Percentiles rank a stretch among this genome's conserved stretches.
Conservation (phyloP, 176 grass and related monocot genomes). For the Bonia amplexicaulis region DNA sequence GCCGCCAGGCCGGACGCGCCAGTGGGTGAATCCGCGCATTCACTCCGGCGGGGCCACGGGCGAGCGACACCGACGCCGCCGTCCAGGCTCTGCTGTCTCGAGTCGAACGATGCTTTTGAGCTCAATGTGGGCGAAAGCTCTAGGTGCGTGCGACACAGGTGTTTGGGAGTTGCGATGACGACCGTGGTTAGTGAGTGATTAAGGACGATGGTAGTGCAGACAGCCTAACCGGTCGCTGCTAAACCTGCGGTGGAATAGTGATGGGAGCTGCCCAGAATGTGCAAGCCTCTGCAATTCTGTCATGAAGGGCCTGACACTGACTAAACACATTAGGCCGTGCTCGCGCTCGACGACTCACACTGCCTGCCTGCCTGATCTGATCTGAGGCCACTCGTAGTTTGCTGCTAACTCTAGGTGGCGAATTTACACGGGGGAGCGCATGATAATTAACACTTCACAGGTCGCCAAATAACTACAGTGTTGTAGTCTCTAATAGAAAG, state of each 20-base stretch:
- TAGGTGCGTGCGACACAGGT: background rate
- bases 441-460: background rate
- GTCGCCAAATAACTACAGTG: background rate
- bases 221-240: background rate
- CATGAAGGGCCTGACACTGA: background rate
- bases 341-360: background rate
- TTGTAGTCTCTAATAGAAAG: background rate
- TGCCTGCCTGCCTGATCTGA: background rate
- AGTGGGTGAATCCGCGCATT: slow-evolving; percentile 12
- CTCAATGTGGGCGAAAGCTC: background rate
- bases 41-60: slow-evolving; percentile 13
- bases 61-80: background rate
- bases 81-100: background rate
- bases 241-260: background rate
- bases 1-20: background rate
- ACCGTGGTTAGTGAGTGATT: background rate
- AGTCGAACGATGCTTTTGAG: background rate
- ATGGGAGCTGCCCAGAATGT: background rate
- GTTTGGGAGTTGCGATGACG: background rate
- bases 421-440: background rate
- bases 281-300: background rate
- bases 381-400: background rate
- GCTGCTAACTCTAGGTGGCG: background rate
- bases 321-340: background rate
- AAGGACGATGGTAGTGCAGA: background rate